phyloP scores from a whole-genome alignment of 441 rosid genomes.

The Pelargonium cotyledonis region DNA sequence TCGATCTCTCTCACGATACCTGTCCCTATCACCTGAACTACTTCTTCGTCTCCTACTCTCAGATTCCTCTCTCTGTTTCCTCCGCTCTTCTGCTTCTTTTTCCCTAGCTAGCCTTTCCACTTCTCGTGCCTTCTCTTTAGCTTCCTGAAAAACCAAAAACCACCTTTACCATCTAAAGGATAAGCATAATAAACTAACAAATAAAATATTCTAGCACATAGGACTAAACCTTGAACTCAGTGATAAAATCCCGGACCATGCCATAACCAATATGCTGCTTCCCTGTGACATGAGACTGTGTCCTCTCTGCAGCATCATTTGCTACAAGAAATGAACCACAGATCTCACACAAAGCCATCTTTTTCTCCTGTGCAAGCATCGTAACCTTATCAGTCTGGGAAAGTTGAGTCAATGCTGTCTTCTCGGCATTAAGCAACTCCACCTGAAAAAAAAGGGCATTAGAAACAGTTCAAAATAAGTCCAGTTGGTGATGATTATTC shows the following conservation, averaged over 20 bases:
- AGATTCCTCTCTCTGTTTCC: slow-evolving; percentile 54
- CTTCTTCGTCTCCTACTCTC: slow-evolving; percentile 52
- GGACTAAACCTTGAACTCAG: slow-evolving; percentile 66
- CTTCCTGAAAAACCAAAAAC: slow-evolving; percentile 41
- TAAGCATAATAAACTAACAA: neutral
- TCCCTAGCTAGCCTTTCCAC: slow-evolving; percentile 70
- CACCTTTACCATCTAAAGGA: slow-evolving; percentile 12
- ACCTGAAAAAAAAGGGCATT: slow-evolving; percentile 45
- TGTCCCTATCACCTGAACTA: slow-evolving; percentile 66
- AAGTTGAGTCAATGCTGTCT: slow-evolving; percentile 54
- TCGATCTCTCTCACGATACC: slow-evolving; percentile 46
- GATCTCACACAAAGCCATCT: slow-evolving; percentile 92
- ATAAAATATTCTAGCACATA: slow-evolving; percentile 5
- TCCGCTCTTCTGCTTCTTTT: slow-evolving; percentile 76
- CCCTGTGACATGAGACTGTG: slow-evolving; percentile 90
- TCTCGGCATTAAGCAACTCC: slow-evolving; percentile 73
- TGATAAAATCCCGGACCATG: slow-evolving; percentile 86
- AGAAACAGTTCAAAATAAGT: neutral
- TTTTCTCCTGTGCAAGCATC: slow-evolving; percentile 82
- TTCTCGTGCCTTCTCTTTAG: slow-evolving; percentile 77
- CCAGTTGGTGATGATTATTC: slow-evolving; percentile 10
- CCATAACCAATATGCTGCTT: slow-evolving; percentile 98
- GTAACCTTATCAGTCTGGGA: slow-evolving; percentile 61
- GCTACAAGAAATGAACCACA: slow-evolving; percentile 97
- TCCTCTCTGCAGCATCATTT: slow-evolving; percentile 90